phyloP scores from a whole-genome alignment of 306 rosid species.

The Cucumis cinereus region DNA sequence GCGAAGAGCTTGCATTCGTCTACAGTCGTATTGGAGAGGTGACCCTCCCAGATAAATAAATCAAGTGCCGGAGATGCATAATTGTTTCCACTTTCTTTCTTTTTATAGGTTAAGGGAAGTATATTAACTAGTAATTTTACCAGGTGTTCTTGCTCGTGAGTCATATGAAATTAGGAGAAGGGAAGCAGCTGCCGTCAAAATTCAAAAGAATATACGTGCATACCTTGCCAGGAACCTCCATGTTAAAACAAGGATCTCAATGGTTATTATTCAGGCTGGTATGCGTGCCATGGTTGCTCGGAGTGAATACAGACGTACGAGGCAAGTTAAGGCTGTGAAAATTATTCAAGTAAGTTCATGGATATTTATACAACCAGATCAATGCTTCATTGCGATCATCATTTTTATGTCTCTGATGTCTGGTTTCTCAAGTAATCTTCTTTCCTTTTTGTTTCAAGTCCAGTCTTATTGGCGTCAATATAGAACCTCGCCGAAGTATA shows the following conservation, averaged over 20 bases:
- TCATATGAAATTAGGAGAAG: conserved; percentile 31
- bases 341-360: conserved; percentile 43
- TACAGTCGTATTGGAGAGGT: conserved; percentile 80
- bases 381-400: neutral
- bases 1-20: conserved; percentile 31
- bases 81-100: neutral
- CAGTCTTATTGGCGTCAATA: conserved; percentile 40
- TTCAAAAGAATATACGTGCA: conserved; percentile 46
- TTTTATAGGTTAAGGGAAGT: neutral
- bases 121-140: conserved; percentile 12
- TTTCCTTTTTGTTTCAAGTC: conserved; percentile 6
- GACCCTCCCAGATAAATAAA: neutral
- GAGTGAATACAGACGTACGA: conserved; percentile 31
- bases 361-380: neutral
- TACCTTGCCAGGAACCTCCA: conserved; percentile 41
- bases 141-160: conserved; percentile 63
- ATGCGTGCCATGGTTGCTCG: conserved; percentile 40
- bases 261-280: conserved; percentile 47
- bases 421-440: neutral
- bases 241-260: conserved; percentile 20
- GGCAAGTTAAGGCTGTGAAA: conserved; percentile 25
- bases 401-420: neutral
- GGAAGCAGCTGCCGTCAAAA: conserved; percentile 42
- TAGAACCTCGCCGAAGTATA: conserved; percentile 31
- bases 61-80: neutral